Evolutionary conservation across 2,329 filamentous ascomycete species (phyloP), one percentile per base, ranked within the genome.

Genomic region (Metarhizium anisopliae): DNA sequence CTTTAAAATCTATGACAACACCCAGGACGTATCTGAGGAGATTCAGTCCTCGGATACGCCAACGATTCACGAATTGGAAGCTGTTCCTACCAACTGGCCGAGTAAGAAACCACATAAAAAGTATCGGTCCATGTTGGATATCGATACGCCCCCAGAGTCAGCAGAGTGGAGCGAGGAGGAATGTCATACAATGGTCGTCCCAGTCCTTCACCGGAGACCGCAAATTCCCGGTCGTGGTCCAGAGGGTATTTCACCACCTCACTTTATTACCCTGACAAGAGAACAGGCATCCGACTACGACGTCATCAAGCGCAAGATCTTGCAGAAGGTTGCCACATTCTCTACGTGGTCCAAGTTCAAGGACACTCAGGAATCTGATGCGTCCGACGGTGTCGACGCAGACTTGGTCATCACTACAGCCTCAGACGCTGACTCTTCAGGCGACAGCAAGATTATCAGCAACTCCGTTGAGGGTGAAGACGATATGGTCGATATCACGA

Each of bases 391-490:
- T 20, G 74, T 76, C 8, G 87, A 89, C 55, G 82, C 83, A 2
- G 90, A 93, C 63, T 79, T 86, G 49, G 80, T 90, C 20, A 75
- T 87, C 11, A 83, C 85, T 56, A 85, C 77, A 16, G 77, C 75
- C 20, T 85, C 82, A 0, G 81, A 84, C 59, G 82, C 80, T 3
- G 83, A 88, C 59, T 86, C 84, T 4, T 84, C 84, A 4, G 82
- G 80, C 10, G 87, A 88, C 60, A 77, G 81, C 25, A 87, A 87
- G 65, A 79, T 96, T 50, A 82, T 86, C 56, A 86, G 90, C 49
- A 81, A 83, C 32, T 96, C 92, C 3, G 81, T 95, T 2, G 86
- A 92, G 67, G 89, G 90, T 10, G 93, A 96, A 68, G 92, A 96
- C 59, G 90, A 90, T 59, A 83, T 96, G 64, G 89, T 97, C 6